Evolutionary conservation across 116 monocot genomes (phyloP).

Genomic region (Trichopus zeylanicus): DNA sequence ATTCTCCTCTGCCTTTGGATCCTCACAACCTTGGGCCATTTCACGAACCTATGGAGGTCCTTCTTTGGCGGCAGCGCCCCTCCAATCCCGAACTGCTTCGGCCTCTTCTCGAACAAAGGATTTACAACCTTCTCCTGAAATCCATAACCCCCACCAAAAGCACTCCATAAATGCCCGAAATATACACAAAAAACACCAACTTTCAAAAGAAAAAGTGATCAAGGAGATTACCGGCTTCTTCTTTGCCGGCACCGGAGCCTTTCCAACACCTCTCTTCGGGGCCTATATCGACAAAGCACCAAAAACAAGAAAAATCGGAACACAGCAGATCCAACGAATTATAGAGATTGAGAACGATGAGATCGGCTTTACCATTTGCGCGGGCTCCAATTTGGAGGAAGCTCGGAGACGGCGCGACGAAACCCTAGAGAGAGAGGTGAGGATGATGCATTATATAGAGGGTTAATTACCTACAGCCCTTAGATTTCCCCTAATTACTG

Average conservation of each 20-base stretch:
- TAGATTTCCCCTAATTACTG: no score
- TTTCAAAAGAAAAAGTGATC: neutral
- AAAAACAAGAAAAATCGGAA: neutral
- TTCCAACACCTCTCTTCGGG: constrained; percentile 31
- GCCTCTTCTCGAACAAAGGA: constrained; percentile 33
- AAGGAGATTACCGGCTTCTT: constrained; percentile 19
- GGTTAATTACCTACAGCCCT: no score
- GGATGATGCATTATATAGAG: no score
- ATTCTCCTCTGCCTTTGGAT: constrained; percentile 88
- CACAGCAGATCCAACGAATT: no score
- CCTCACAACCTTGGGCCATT: constrained; percentile 86
- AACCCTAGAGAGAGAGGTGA: no score
- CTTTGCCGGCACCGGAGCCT: constrained; percentile 19
- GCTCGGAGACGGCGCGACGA: no score
- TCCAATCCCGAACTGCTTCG: constrained; percentile 60
- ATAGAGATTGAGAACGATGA: no score
- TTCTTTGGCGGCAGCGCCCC: constrained; percentile 47
- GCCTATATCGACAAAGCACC: constrained; percentile 7
- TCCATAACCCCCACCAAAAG: neutral
- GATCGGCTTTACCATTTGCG: no score
- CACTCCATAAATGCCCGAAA: neutral
- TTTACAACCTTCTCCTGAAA: constrained; percentile 38
- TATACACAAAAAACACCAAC: neutral
- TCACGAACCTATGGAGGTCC: constrained; percentile 47
- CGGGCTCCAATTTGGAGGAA: no score